Evolutionary conservation across 768 basidiomycete species (phyloP), one percentile per base, ranked within the genome.

Genomic region (Scleroderma bovista): DNA sequence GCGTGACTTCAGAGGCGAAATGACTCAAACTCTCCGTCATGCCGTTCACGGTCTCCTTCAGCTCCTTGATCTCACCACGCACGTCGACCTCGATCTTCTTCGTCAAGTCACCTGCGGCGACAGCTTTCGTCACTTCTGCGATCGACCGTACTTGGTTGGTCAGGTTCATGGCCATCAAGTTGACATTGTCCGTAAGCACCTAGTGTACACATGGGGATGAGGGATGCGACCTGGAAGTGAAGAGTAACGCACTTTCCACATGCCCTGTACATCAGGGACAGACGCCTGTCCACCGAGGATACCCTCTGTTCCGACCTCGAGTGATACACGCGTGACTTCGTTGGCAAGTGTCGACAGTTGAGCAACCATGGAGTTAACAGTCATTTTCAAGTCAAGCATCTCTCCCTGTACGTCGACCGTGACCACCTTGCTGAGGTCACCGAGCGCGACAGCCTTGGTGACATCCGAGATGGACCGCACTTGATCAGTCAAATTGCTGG

Each of bases 401-500:
- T 97, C 94, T 40, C 93, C 93, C 59, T 92, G 86, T 13, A 93
- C 93, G 58, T 94, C 89, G 50, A 95, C 93, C 53, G 91, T 82
- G 62, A 95, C 93, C 23, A 83, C 81, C 62, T 88, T 84, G 57
- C 76, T 79, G 42, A 96, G 69, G 65, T 95, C 92, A 17, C 93
- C 93, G 46, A 80, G 71, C 2, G 93, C 91, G 43, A 86, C 84
- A 36, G 80, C 85, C 61, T 78, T 84, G 38, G 86, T 88, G 48
- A 80, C 87, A 60, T 92, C 89, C 3, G 92, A 93, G 59, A 95
- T 96, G 32, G 88, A 90, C 31, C 93, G 83, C 46, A 92, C 90
- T 75, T 92, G 88, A 61, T 87, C 80, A 2, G 88, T 90, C 60
- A 91, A 68, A 61, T 91, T 92, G 37, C 77, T 82, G 2, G 88